A percentile compares a stretch with the other conserved stretches of the same genome.
These are phyloP conservation scores for Beta macrorhiza DNA, from an alignment of 179 eudicot species.

Conservation along the genomic window DNA sequence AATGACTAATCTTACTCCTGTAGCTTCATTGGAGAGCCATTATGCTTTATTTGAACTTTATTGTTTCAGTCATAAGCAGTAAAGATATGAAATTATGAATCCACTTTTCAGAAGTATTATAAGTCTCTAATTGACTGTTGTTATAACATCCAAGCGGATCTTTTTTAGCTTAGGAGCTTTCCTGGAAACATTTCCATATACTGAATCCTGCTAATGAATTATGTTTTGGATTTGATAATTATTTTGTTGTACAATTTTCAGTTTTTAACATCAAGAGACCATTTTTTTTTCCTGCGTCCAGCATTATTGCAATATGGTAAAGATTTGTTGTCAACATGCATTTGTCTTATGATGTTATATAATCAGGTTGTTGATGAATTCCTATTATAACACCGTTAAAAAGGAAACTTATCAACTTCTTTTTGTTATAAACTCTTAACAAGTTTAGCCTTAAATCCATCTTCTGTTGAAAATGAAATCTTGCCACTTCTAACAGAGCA, in stretches of 20 bases:
- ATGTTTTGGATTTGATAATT: neutral
- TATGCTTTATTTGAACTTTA: neutral
- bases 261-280: neutral
- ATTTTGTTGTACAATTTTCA: no score
- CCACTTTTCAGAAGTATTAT: neutral
- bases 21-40: neutral
- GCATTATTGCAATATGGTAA: neutral
- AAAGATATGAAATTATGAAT: neutral
- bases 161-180: neutral
- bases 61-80: neutral
- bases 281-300: neutral
- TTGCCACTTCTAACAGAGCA: neutral
- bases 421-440: neutral
- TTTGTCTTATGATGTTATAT: neutral
- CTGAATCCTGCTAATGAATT: neutral
- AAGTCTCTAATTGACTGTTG: neutral
- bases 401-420: neutral
- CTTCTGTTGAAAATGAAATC: no score
- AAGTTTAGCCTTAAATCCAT: neutral
- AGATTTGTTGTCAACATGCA: neutral
- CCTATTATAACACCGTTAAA: neutral
- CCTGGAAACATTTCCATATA: neutral
- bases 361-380: neutral
- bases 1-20: neutral
- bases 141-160: neutral